Conservation (phyloP, 2,329 filamentous ascomycete species). For the Talaromyces rugulosus region DNA sequence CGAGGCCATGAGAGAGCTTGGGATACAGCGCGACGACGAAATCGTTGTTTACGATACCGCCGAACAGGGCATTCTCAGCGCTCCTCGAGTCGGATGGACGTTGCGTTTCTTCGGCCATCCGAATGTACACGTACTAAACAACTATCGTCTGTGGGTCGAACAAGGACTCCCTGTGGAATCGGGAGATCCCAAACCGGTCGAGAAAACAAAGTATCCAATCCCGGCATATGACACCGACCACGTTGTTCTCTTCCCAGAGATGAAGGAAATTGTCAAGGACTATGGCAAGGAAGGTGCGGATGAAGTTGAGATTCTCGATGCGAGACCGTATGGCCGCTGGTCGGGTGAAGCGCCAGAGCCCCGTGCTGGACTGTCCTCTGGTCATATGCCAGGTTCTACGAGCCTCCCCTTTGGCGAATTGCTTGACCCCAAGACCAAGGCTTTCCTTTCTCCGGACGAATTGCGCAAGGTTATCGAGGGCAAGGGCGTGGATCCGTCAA, state of each 20-base stretch:
- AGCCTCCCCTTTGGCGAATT: slow-evolving; percentile 76
- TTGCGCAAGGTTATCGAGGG: slow-evolving; percentile 70
- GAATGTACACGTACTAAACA: slow-evolving; percentile 86
- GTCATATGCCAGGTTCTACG: slow-evolving; percentile 85
- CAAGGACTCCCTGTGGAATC: slow-evolving; percentile 76
- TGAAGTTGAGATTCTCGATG: slow-evolving; percentile 84
- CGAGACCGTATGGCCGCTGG: slow-evolving; percentile 74
- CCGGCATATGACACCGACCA: slow-evolving; percentile 59
- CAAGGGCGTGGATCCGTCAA: slow-evolving; percentile 74
- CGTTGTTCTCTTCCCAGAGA: slow-evolving; percentile 76
- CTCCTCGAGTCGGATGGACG: slow-evolving; percentile 91
- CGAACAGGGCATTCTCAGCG: slow-evolving; percentile 90
- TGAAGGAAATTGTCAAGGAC: slow-evolving; percentile 69
- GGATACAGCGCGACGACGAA: slow-evolving; percentile 80
- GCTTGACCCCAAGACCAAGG: slow-evolving; percentile 77
- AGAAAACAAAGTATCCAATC: slow-evolving; percentile 43
- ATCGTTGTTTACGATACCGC: slow-evolving; percentile 92
- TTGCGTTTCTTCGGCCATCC: slow-evolving; percentile 83
- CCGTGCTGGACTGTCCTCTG: slow-evolving; percentile 76
- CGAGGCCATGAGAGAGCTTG: slow-evolving; percentile 80
- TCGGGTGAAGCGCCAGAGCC: slow-evolving; percentile 81
- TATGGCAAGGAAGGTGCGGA: slow-evolving; percentile 77
- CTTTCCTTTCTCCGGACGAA: slow-evolving; percentile 67
- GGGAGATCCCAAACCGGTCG: slow-evolving; percentile 47
- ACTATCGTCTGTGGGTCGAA: slow-evolving; percentile 91